These are phyloP conservation scores for Hyaloscypha variabilis DNA, from an alignment of 495 filamentous ascomycete genomes.

Conservation along the genomic window DNA sequence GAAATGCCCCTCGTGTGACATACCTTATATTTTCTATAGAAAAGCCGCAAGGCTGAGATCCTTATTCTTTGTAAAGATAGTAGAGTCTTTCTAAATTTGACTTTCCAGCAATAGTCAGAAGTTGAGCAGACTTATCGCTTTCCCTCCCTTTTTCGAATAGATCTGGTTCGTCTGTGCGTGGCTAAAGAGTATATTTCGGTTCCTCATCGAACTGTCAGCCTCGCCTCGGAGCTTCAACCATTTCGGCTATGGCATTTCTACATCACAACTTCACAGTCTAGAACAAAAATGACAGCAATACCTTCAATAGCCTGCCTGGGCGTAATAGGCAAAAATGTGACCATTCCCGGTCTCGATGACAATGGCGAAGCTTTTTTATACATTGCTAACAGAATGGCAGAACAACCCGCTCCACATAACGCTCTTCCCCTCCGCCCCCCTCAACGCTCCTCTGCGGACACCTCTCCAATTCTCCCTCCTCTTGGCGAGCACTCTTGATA, in stretches of 20 bases:
- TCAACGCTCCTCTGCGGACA: conserved; percentile 52
- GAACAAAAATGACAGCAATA: conserved; percentile 35
- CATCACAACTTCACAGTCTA: conserved; percentile 1
- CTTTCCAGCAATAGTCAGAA: no score
- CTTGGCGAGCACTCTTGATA: conserved; percentile 86
- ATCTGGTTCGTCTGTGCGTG: no score
- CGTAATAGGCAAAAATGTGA: conserved; percentile 88
- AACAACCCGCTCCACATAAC: conserved; percentile 95
- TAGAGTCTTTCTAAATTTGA: no score
- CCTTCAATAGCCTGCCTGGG: conserved; percentile 90
- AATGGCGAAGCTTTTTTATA: not conserved
- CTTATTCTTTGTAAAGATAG: no score
- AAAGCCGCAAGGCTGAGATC: no score
- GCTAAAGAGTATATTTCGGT: no score
- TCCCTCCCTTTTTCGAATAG: no score
- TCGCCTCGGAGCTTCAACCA: conserved; percentile 7
- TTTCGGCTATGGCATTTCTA: conserved; percentile 6
- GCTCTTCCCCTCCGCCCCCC: conserved; percentile 64
- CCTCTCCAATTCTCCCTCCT: conserved; percentile 89
- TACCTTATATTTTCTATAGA: no score
- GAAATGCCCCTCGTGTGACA: no score
- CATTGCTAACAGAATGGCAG: conserved; percentile 46
- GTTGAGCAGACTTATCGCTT: no score
- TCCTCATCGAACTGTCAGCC: conserved; percentile 2
- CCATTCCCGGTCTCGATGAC: conserved; percentile 23